Percentiles rank a stretch among this genome's conserved stretches.
These are phyloP conservation scores for Colletotrichum sp. DNA, from an alignment of 2,329 filamentous ascomycete genomes.

Conservation along the genomic window DNA sequence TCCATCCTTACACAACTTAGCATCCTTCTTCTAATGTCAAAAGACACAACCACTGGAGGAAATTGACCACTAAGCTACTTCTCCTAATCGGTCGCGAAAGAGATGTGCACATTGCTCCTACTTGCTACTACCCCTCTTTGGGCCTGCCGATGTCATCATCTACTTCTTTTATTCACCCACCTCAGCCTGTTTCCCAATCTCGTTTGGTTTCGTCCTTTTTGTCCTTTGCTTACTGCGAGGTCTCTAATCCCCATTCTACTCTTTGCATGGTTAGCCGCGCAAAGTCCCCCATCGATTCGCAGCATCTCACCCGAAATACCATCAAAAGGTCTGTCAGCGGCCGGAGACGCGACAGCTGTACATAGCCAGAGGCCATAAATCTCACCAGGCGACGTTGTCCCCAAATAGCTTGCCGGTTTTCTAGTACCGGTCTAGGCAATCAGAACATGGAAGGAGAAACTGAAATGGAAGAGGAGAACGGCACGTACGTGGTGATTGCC, in stretches of 20 bases:
- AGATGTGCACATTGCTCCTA: background rate
- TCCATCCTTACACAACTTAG: background rate
- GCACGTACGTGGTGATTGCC: background rate
- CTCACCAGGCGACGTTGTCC: background rate
- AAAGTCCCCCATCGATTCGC: background rate
- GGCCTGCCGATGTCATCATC: background rate
- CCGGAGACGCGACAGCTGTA: background rate
- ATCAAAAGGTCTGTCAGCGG: background rate
- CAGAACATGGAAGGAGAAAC: background rate
- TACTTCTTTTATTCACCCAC: background rate
- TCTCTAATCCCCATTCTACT: background rate
- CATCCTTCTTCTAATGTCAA: background rate
- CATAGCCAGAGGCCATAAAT: background rate
- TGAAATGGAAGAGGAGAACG: background rate
- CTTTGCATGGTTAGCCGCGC: background rate
- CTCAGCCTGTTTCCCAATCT: rapidly evolving
- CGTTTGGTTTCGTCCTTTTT: background rate
- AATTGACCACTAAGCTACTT: background rate
- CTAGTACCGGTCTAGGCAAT: background rate
- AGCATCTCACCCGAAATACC: background rate
- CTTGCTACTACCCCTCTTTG: background rate
- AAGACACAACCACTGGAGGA: background rate
- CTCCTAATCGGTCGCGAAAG: background rate
- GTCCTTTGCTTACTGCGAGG: background rate
- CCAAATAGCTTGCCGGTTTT: background rate